Evolutionary conservation across 106 monocot species (phyloP).

Genomic region (Dendrobium huoshanense): DNA sequence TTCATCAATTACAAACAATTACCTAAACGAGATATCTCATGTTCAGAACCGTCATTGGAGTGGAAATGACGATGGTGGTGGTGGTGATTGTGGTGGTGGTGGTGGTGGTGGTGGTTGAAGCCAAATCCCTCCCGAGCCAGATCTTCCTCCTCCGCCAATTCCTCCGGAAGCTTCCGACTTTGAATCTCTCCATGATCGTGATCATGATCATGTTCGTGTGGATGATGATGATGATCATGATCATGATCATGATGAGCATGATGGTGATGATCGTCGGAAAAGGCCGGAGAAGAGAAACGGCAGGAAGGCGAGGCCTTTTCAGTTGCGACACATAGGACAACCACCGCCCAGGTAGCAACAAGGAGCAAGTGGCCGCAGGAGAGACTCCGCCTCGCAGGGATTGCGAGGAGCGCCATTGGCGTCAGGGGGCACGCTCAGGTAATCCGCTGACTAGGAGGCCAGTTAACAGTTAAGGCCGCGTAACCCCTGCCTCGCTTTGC

Average conservation of each 20-base stretch:
- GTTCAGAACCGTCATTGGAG: slow-evolving; percentile 9
- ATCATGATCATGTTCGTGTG: slow-evolving; percentile 21
- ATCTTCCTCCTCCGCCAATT: slow-evolving; percentile 93
- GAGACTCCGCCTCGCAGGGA: background rate
- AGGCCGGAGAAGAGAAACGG: slow-evolving; percentile 26
- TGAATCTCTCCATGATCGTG: slow-evolving; percentile 26
- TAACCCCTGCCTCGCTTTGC: too few species aligned
- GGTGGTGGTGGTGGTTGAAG: slow-evolving; percentile 23
- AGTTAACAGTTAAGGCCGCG: too few species aligned
- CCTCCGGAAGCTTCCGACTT: slow-evolving; percentile 64
- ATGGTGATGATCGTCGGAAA: slow-evolving; percentile 17
- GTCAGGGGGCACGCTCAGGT: background rate
- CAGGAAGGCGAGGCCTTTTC: slow-evolving; percentile 21
- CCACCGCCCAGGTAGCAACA: slow-evolving; percentile 10
- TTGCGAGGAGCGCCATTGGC: background rate
- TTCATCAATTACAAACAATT: slow-evolving; percentile 1
- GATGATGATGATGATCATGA: slow-evolving; percentile 28
- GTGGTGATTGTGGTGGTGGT: slow-evolving; percentile 9
- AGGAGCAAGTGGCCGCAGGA: slow-evolving; percentile 15
- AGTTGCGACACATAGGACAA: slow-evolving; percentile 8
- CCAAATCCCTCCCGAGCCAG: slow-evolving; percentile 34
- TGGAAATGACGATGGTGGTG: slow-evolving; percentile 7
- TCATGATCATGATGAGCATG: slow-evolving; percentile 2
- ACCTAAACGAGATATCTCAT: slow-evolving; percentile 37
- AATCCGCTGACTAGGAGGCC: background rate